phyloP scores from a whole-genome alignment of 129 eudicot species.

The Arctium lappa region DNA sequence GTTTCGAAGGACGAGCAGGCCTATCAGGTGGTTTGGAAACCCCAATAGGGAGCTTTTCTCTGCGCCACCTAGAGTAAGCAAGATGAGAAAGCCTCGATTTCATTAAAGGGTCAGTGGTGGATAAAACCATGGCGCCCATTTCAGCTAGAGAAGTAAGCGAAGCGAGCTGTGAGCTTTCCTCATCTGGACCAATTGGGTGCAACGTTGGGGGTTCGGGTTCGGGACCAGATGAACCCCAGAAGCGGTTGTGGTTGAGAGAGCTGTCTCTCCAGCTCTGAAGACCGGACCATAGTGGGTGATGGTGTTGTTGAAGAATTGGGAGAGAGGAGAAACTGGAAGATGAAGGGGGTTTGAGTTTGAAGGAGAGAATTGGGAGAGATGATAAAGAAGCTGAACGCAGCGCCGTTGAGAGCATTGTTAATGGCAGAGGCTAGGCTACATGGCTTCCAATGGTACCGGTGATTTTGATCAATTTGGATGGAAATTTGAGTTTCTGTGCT shows the following conservation, averaged over 20 bases:
- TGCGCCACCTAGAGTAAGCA: conserved; percentile 57
- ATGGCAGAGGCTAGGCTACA: not conserved
- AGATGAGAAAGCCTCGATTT: conserved; percentile 79
- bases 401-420: conserved; percentile 31
- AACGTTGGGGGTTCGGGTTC: conserved; percentile 19
- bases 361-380: conserved; percentile 17
- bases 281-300: conserved; percentile 64
- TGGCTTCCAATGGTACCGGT: not conserved
- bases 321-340: conserved; percentile 23
- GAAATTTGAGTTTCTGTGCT: too few species aligned
- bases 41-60: conserved; percentile 56
- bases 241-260: conserved; percentile 58
- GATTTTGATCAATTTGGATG: not conserved
- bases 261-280: conserved; percentile 66
- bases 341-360: conserved; percentile 20
- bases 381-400: conserved; percentile 14
- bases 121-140: conserved; percentile 68
- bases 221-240: conserved; percentile 87
- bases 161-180: not conserved
- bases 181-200: not conserved
- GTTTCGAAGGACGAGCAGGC: conserved; percentile 81
- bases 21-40: conserved; percentile 46
- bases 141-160: conserved; percentile 56
- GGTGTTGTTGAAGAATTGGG: conserved; percentile 1
- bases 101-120: conserved; percentile 63